A percentile compares a stretch with the other conserved stretches of the same genome.
phyloP scores from a whole-genome alignment of 305 asterid genomes.

The Withania somnifera region DNA sequence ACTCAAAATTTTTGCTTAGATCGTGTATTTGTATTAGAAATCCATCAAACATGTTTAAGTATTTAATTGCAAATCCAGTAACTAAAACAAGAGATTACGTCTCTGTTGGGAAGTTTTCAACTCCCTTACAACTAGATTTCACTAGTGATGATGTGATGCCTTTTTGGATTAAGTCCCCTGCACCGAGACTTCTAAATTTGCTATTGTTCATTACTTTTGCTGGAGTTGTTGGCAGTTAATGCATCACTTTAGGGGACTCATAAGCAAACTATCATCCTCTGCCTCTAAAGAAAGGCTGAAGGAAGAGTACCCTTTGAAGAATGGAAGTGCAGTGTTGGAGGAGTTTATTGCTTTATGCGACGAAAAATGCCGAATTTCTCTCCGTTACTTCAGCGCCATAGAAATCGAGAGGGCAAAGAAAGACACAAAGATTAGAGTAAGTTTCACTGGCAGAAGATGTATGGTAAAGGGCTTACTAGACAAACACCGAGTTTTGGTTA shows the following conservation, averaged over 20 bases:
- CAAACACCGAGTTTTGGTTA: not conserved
- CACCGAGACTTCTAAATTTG: no score
- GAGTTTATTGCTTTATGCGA: not conserved
- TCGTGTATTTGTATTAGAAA: no score
- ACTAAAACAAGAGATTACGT: no score
- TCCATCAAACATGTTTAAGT: no score
- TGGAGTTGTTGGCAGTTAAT: not conserved
- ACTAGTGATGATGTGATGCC: no score
- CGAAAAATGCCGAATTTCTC: not conserved
- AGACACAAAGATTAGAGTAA: not conserved
- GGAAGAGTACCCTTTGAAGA: not conserved
- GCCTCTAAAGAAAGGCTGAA: not conserved
- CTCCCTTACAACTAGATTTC: no score
- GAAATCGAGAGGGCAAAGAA: slow-evolving; percentile 1
- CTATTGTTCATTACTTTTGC: not conserved
- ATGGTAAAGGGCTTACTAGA: not conserved
- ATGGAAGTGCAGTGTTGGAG: not conserved
- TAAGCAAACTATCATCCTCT: not conserved
- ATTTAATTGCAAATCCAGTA: not conserved
- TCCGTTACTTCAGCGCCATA: not conserved
- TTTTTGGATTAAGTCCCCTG: no score
- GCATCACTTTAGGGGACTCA: not conserved
- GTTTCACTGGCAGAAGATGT: no score
- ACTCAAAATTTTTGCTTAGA: no score
- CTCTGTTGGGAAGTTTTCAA: no score